Evolutionary conservation across 1,284 basidiomycete species (phyloP).

Genomic region (Golubevia pallescens): DNA sequence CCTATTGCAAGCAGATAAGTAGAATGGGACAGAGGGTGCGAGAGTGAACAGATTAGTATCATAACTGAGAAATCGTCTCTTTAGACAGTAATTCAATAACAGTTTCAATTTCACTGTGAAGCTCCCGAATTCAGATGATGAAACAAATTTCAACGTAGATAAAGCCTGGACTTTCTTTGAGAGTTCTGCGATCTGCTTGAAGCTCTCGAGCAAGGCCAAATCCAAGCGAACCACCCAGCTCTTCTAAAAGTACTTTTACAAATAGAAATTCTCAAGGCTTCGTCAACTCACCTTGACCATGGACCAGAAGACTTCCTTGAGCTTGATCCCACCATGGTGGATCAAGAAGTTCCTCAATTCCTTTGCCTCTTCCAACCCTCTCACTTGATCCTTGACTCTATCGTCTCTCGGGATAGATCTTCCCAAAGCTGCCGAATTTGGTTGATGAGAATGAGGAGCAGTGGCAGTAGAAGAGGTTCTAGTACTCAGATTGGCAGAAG

Average conservation of each 20-base stretch:
- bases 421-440: not conserved
- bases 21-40: slow-evolving; percentile 1
- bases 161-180: no score
- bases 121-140: no score
- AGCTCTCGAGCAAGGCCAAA: no score
- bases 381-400: slow-evolving; percentile 46
- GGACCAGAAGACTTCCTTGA: slow-evolving; percentile 49
- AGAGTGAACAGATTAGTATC: not conserved
- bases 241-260: no score
- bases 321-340: slow-evolving; percentile 37
- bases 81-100: no score
- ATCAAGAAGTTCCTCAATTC: slow-evolving; percentile 48
- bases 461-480: not conserved
- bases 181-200: no score
- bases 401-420: slow-evolving; percentile 34
- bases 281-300: slow-evolving; percentile 26
- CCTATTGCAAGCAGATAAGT: slow-evolving; percentile 10
- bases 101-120: no score
- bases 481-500: not conserved
- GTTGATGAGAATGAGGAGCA: not conserved
- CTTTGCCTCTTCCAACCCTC: slow-evolving; percentile 48
- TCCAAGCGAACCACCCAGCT: no score
- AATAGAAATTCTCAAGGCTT: not conserved
- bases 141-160: no score
- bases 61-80: not conserved